Base-by-base conservation (phyloP, 2,329 filamentous ascomycete genomes). In the Talaromyces sp. region DNA sequence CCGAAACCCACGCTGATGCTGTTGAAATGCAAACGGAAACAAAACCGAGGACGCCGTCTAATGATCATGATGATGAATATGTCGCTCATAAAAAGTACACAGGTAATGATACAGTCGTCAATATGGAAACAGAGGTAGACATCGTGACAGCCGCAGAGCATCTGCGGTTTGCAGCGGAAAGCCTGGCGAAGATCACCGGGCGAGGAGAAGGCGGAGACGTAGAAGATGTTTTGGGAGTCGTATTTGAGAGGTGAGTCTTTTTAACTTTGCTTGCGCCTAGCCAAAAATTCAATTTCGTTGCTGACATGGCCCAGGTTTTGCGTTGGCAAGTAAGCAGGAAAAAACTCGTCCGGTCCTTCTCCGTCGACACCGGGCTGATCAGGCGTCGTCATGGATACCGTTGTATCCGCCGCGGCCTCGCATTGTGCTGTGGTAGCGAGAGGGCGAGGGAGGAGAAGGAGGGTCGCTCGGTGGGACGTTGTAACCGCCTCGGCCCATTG, bases 171-270 rank as follows among this genome's bases (percentile, higher is more conserved):
- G 93, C 92, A 13, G 92, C 91, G 0, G 85, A 88, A 57, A 88
- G 86, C 64, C 80, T 97, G n/a, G 89, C 91, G 1, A 86, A 87
- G 60, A 96, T 98, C 68, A 98, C 92, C 0, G 95, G 95, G 0
- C 86, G 86, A 59, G 93, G 92, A 0, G 90, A 92, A 68, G 85
- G 84, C 46, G 90, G 92, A 2, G 93, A 98, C 74, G 91, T 98
- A 17, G 93, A 99, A 73, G 95, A 98, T 71, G 91, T 99, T 8
- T 78, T 99, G 51, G 95, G 95, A 0, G 93, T 99, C 24, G 93
- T 99, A 4, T 99, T 99, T 78, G 93, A 98, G 75, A 98, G 96
- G 90, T 96, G 78, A 81, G 85, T 84, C n/a, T n/a, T n/a, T n/a
- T 38, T 21, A 4, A 21, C 10, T 50, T 7, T n/a, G 5, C 19